Percentiles rank a stretch among this genome's conserved stretches.
Evolutionary conservation across 2,329 filamentous ascomycete species (phyloP).

Genomic region (Curvularia hawaiiensis): DNA sequence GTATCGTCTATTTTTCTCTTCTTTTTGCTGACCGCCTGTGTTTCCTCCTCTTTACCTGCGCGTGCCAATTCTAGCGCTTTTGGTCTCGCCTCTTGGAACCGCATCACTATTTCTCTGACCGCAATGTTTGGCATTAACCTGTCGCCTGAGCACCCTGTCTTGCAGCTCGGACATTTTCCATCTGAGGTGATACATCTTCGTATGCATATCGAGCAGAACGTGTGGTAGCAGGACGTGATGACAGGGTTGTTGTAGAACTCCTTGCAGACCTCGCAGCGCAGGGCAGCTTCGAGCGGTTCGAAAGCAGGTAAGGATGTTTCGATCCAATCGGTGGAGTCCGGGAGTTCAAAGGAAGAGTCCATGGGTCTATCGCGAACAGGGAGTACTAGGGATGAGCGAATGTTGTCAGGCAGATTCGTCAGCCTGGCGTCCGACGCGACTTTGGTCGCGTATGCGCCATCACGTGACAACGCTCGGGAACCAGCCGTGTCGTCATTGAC

Average conservation of each 20-base stretch:
- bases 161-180: slow-evolving; percentile 86
- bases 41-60: slow-evolving; percentile 40
- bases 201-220: slow-evolving; percentile 96
- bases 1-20: slow-evolving; percentile 60
- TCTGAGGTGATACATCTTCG: slow-evolving; percentile 81
- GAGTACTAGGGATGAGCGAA: slow-evolving; percentile 12
- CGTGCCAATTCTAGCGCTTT: slow-evolving; percentile 69
- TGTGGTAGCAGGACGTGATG: slow-evolving; percentile 92
- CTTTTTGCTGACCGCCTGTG: slow-evolving; percentile 21
- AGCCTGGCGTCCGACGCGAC: slow-evolving; percentile 15
- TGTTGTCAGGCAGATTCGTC: slow-evolving; percentile 15
- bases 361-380: slow-evolving; percentile 23
- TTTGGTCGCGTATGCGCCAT: slow-evolving; percentile 19
- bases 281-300: slow-evolving; percentile 75
- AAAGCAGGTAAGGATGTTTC: slow-evolving; percentile 70
- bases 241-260: slow-evolving; percentile 96
- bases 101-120: slow-evolving; percentile 81
- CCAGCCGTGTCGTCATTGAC: slow-evolving; percentile 17
- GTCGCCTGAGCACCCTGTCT: slow-evolving; percentile 77
- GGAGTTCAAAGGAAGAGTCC: slow-evolving; percentile 53
- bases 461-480: slow-evolving; percentile 20
- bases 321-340: slow-evolving; percentile 87
- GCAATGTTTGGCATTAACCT: slow-evolving; percentile 85
- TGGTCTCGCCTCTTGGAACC: slow-evolving; percentile 71
- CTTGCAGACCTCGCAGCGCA: slow-evolving; percentile 97